Base-by-base conservation (phyloP, 192 early-diverging fungal species). In the Allomyces arbusculus region DNA sequence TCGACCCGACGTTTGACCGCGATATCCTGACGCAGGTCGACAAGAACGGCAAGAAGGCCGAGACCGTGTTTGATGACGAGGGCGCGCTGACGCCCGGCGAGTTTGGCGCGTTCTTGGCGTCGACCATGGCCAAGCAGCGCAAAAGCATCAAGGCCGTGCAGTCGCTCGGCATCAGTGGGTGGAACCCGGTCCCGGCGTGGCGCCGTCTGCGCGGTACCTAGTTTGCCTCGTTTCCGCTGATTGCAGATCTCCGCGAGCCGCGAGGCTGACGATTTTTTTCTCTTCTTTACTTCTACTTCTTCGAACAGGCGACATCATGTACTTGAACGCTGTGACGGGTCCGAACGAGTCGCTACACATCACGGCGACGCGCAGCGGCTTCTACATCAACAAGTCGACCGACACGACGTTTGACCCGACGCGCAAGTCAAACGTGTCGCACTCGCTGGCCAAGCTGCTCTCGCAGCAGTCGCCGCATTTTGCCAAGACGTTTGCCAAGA, bases 151-250 rank as follows among this genome's bases (percentile, higher is more conserved):
- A 84, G 69, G 88, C 87, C 64, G 65, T 89, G 64, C 86, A 85
- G 65, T 83, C 81, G 64, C 71, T 98, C 65, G 71, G 81, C 19
- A 69, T 93, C 24, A 95, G 93, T 65, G 82, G 84, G 25, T 97
- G 94, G 94, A 99, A 97, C 73, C 93, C 94, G 24, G 88, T 90
- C 16, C 86, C 91, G 9, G 81, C 82, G 43, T 72, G 84, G 64
- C 82, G 85, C 40, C 81, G 84, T 63, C 75, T 88, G 24, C 80
- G 79, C 71, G 89, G 86, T 73, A 24, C 4, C 10, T 33, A 66
- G n/a, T n/a, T n/a, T n/a, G n/a, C n/a, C n/a, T n/a, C n/a, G n/a
- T n/a, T n/a, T n/a, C n/a, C n/a, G n/a, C n/a, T n/a, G n/a, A n/a
- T n/a, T n/a, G n/a, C n/a, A n/a, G n/a, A n/a, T n/a, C n/a, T n/a